Percentiles rank a stretch among this genome's conserved stretches.
These are phyloP conservation scores for Trametes polyzona DNA, from an alignment of 1,284 basidiomycete species.

Conservation along the genomic window DNA sequence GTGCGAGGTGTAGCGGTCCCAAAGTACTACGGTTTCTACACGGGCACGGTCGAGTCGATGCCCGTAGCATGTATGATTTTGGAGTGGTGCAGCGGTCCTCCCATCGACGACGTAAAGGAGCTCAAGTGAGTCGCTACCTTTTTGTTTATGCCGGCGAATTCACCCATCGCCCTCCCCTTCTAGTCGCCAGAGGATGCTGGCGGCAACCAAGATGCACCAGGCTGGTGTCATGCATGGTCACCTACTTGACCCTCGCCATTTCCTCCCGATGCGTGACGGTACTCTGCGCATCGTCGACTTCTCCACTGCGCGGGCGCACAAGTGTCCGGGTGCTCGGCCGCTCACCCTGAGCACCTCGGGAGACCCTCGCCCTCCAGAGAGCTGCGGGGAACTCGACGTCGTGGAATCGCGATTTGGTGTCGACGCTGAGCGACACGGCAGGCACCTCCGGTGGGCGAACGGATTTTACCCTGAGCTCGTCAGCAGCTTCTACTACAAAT, in stretches of 20 bases:
- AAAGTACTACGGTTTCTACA: constrained; percentile 16
- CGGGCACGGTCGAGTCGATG: constrained; percentile 3
- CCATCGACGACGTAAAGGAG: constrained; percentile 6
- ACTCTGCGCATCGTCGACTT: constrained; percentile 26
- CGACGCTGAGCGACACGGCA: constrained; percentile 14
- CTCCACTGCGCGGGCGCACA: constrained; percentile 14
- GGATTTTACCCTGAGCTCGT: constrained; percentile 12
- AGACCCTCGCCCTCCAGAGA: constrained; percentile 11
- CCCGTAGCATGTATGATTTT: constrained; percentile 18
- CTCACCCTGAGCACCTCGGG: constrained; percentile 8
- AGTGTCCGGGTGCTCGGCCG: constrained; percentile 16
- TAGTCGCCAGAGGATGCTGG: constrained; percentile 25
- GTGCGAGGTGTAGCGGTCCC: constrained; percentile 16
- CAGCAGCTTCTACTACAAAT: constrained; percentile 6
- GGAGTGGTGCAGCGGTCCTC: constrained; percentile 15
- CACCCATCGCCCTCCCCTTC: background rate
- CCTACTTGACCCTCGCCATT: constrained; percentile 17
- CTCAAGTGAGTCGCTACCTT: constrained; percentile 11
- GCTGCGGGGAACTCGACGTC: constrained; percentile 21
- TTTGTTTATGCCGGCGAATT: background rate
- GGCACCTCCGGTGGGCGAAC: constrained; percentile 13
- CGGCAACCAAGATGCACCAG: constrained; percentile 14
- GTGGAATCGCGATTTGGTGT: constrained; percentile 25
- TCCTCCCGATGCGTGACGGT: constrained; percentile 16
- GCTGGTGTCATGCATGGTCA: constrained; percentile 17